These are phyloP conservation scores for Singerocomus rubriflavus DNA, from an alignment of 1,284 basidiomycete genomes.

Conservation along the genomic window DNA sequence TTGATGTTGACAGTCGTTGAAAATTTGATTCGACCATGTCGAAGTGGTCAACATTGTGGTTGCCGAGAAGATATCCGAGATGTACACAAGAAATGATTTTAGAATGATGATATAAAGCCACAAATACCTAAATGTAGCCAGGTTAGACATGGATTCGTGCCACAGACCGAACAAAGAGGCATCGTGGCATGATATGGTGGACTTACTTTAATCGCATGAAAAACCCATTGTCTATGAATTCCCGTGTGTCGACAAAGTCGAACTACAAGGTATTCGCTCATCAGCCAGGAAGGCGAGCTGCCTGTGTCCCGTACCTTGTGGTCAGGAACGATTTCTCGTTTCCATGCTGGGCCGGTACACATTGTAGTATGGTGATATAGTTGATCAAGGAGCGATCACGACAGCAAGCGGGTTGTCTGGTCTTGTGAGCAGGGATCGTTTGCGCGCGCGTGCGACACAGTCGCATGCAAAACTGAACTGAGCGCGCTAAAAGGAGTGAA, in stretches of 20 bases:
- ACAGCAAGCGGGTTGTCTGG: slow-evolving; percentile 27
- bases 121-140: slow-evolving; percentile 60
- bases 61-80: slow-evolving; percentile 97
- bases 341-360: slow-evolving; percentile 82
- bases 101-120: slow-evolving; percentile 90
- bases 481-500: slow-evolving; percentile 34
- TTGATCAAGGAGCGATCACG: slow-evolving; percentile 26
- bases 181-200: neutral
- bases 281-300: neutral
- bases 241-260: slow-evolving; percentile 92
- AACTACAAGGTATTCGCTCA: slow-evolving; percentile 55
- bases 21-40: slow-evolving; percentile 89
- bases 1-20: slow-evolving; percentile 62
- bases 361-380: slow-evolving; percentile 42
- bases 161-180: neutral
- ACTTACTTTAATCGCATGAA: slow-evolving; percentile 83
- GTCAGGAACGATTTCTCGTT: slow-evolving; percentile 95
- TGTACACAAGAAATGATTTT: slow-evolving; percentile 94
- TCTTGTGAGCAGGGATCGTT: slow-evolving; percentile 27
- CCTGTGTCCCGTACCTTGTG: slow-evolving; percentile 72
- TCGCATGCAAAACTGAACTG: slow-evolving; percentile 45
- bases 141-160: slow-evolving; percentile 7
- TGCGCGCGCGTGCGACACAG: slow-evolving; percentile 54
- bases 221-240: slow-evolving; percentile 87
- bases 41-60: slow-evolving; percentile 93